These are phyloP conservation scores for Vitis hybrid DNA, from an alignment of 177 flowering plant species.

Conservation along the genomic window DNA sequence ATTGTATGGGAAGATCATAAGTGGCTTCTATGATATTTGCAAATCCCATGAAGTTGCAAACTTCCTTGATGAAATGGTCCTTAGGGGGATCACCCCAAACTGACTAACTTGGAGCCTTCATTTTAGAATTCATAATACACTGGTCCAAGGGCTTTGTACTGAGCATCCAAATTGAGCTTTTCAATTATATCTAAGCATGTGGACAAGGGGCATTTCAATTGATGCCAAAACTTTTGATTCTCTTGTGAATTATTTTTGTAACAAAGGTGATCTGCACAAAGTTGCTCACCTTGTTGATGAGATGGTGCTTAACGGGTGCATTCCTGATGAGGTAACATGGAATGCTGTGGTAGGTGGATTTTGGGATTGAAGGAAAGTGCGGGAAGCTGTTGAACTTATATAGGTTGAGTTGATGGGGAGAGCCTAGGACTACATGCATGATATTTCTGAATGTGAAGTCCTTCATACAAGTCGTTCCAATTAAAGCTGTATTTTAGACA, in stretches of 20 bases:
- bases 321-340: constrained; percentile 66
- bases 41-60: constrained; percentile 77
- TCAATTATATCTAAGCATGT: constrained; percentile 61
- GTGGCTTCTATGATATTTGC: constrained; percentile 45
- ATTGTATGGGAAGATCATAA: constrained; percentile 62
- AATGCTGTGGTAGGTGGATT: constrained; percentile 43
- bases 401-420: constrained; percentile 19
- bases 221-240: constrained; percentile 42
- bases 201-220: constrained; percentile 53
- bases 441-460: too few relatives aligned
- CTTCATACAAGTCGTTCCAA: too few relatives aligned
- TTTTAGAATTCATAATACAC: constrained; percentile 56
- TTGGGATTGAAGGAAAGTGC: constrained; percentile 51
- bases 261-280: constrained; percentile 60
- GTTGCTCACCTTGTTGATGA: constrained; percentile 61
- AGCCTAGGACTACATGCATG: too few relatives aligned
- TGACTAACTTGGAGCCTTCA: constrained; percentile 68
- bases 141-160: constrained; percentile 61
- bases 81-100: constrained; percentile 54
- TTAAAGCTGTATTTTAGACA: too few relatives aligned
- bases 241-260: constrained; percentile 48
- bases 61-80: constrained; percentile 86
- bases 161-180: constrained; percentile 46
- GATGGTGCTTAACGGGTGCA: constrained; percentile 69
- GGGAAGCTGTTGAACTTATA: constrained; percentile 54